Conservation (phyloP, 2,329 filamentous ascomycete genomes). For the Aureobasidium melanogenum region DNA sequence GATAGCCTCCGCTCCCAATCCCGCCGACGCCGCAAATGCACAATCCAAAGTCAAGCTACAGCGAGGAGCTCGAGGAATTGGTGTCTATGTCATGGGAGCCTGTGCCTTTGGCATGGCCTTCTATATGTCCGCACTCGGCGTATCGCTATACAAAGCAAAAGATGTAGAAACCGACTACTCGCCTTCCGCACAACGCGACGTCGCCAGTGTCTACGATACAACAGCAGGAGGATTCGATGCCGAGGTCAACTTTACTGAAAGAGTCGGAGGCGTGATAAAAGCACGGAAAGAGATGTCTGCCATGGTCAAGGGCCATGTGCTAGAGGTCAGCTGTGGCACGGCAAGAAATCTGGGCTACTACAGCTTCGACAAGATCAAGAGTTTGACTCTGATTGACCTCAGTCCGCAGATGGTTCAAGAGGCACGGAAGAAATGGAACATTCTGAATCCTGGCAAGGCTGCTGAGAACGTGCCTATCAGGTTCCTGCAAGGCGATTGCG, state of each 20-base stretch:
- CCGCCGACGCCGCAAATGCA: conserved; percentile 18
- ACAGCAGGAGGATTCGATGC: conserved; percentile 38
- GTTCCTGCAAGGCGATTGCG: conserved; percentile 37
- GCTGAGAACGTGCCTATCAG: conserved; percentile 16
- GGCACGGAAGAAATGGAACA: conserved; percentile 40
- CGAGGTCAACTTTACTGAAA: conserved; percentile 37
- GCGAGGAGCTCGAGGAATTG: conserved; percentile 6
- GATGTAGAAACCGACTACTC: not conserved
- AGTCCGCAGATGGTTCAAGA: conserved; percentile 40
- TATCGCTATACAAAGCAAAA: conserved; percentile 20
- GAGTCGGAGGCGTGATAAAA: conserved; percentile 31
- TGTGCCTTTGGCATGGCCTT: conserved; percentile 32
- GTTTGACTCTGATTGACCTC: conserved; percentile 39
- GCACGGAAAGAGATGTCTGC: conserved; percentile 32
- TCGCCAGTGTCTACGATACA: conserved; percentile 37
- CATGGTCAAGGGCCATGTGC: conserved; percentile 36
- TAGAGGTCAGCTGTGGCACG: conserved; percentile 42
- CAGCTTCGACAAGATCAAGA: conserved; percentile 26
- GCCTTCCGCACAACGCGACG: conserved; percentile 26
- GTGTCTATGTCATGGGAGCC: conserved; percentile 5
- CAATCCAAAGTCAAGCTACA: conserved; percentile 2
- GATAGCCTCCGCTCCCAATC: not conserved
- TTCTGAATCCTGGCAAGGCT: conserved; percentile 23
- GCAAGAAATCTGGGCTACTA: conserved; percentile 41
- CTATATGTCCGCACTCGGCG: conserved; percentile 31